A percentile compares a stretch with the other conserved stretches of the same genome.
Evolutionary conservation across 768 basidiomycete species (phyloP).

Genomic region (Kwoniella europaea): DNA sequence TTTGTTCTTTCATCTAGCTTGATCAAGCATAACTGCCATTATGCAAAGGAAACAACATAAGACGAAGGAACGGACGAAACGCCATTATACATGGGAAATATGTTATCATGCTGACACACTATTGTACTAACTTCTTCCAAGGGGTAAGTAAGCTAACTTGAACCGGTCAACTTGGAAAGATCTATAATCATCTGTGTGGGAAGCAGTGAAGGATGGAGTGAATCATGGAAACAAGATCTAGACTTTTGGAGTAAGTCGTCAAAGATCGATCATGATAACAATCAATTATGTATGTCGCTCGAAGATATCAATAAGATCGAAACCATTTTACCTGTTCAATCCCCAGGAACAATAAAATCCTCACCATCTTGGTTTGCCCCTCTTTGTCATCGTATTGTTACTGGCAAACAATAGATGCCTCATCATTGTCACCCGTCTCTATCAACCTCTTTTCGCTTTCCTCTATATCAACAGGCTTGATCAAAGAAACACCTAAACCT

Average conservation of each 20-base stretch:
- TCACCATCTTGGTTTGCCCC: neutral
- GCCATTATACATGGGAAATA: neutral
- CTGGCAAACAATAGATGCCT: neutral
- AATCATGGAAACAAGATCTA: neutral
- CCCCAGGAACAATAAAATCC: neutral
- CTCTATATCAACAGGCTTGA: neutral
- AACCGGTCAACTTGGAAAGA: neutral
- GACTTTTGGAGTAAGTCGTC: neutral
- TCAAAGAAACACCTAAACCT: neutral
- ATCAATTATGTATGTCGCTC: neutral
- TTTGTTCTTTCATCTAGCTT: neutral
- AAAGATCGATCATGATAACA: neutral
- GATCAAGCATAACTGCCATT: neutral
- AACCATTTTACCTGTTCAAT: neutral
- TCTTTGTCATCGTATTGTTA: neutral
- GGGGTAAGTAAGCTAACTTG: neutral
- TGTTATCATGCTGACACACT: neutral
- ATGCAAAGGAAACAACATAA: neutral
- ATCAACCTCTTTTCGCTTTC: neutral
- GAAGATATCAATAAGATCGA: neutral
- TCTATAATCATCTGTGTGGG: neutral
- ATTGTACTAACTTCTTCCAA: neutral
- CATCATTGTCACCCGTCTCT: neutral
- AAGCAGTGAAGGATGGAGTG: neutral
- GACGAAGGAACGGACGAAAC: slow-evolving; percentile 6